These are phyloP conservation scores for Dalbergia cochinchinensis DNA, from an alignment of 306 rosid genomes.

Conservation along the genomic window DNA sequence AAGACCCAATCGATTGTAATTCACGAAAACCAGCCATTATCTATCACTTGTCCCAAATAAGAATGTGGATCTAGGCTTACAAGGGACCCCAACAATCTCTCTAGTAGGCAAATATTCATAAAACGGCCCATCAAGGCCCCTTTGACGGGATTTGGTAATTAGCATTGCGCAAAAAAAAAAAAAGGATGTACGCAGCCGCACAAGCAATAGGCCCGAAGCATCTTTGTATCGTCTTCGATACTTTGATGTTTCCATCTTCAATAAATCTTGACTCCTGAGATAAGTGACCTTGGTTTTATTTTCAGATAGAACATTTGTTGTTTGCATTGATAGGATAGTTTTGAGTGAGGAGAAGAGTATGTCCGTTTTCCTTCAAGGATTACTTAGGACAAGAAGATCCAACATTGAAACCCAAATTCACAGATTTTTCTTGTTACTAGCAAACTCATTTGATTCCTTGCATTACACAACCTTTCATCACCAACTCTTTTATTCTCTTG, in stretches of 20 bases:
- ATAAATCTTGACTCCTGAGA: too few species aligned
- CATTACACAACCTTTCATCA: constrained; percentile 30
- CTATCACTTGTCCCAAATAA: too few species aligned
- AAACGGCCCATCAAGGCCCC: not conserved
- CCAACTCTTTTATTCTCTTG: constrained; percentile 35
- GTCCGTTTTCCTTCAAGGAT: constrained; percentile 46
- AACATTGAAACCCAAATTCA: not conserved
- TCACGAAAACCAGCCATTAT: too few species aligned
- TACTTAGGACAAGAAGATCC: constrained; percentile 38
- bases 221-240: not conserved
- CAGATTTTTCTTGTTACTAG: constrained; percentile 38
- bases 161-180: too few species aligned
- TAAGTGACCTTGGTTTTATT: not conserved
- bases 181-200: too few species aligned
- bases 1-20: too few species aligned
- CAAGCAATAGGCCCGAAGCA: not conserved
- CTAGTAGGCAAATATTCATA: not conserved
- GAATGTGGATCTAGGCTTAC: not conserved
- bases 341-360: not conserved
- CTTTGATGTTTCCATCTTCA: too few species aligned
- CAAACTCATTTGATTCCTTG: constrained; percentile 39
- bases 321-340: not conserved
- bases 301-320: not conserved
- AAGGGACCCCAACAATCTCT: not conserved
- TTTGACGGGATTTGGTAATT: too few species aligned